Base-by-base conservation (phyloP, 352 stramenopile species). In the Pythium utonaiense region DNA sequence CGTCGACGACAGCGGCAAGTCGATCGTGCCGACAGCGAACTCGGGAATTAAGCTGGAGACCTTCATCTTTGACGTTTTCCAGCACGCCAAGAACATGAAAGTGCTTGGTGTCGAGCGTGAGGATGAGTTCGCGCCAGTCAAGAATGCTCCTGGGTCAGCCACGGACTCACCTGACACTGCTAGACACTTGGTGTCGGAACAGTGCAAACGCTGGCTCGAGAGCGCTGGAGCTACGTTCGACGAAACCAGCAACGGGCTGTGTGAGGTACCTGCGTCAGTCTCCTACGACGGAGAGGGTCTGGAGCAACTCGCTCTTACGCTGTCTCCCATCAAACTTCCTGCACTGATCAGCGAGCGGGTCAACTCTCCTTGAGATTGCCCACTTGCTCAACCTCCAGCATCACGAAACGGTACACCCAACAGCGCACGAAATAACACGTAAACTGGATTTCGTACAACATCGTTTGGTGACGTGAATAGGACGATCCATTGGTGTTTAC, bases 41-140 rank as follows among this genome's bases (percentile, higher is more conserved):
- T 96, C 97, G 66, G 95, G 91, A 19, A 87, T 98, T 70, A 98
- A 98, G 74, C 68, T 98, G 27, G 96, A 98, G 72, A 87, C 79
- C 14, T 98, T 98, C 75, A 98, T 98, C 59, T 98, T 98, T 70
- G 96, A 98, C 73, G 87, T 98, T 6, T 98, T 98, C 66, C 83
- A 87, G 98, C 57, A 95, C 98, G 56, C 70, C 4, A 69, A 83
- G 53, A 75, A 60, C 24, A 96, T 98, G 83, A 88, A 81, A 12
- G 74, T 98, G 10, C 76, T 97, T 19, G 91, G 97, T 66, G 91
- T 97, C 3, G 38, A 72, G 19, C 83, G 96, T 31, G 77, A 88
- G 34, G 82, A 97, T 30, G 94, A 98, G 63, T 97, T 97, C 66
- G 73, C 83, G 41, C 83, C 88, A 17, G 87, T 97, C 0, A 97